phyloP scores from a whole-genome alignment of 345 rosid genomes.

The Citrus glauca region DNA sequence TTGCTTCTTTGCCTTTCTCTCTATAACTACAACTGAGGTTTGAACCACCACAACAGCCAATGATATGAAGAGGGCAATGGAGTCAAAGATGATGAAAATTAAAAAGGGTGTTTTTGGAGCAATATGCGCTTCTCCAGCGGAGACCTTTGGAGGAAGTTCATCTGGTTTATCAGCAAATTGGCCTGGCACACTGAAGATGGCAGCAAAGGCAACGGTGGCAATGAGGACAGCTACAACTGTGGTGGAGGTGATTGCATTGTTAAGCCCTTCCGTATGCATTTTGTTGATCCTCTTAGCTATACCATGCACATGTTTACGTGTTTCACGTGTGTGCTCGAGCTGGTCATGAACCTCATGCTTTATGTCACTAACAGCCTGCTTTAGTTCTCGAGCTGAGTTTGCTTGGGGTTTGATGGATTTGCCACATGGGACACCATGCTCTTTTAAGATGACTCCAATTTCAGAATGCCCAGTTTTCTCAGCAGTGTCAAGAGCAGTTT shows the following conservation, averaged over 20 bases:
- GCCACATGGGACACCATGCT: conserved; percentile 50
- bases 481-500: conserved; percentile 74
- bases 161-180: conserved; percentile 53
- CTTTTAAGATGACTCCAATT: conserved; percentile 45
- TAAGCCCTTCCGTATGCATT: conserved; percentile 84
- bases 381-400: conserved; percentile 50
- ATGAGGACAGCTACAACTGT: conserved; percentile 92
- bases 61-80: conserved; percentile 87
- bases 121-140: conserved; percentile 64
- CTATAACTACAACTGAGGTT: conserved; percentile 86
- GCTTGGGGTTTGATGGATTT: conserved; percentile 46
- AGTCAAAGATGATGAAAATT: conserved; percentile 70
- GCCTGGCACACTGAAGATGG: conserved; percentile 86
- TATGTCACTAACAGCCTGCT: conserved; percentile 88
- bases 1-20: conserved; percentile 70
- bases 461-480: conserved; percentile 49
- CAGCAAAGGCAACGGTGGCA: conserved; percentile 89
- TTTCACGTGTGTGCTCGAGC: conserved; percentile 61
- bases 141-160: conserved; percentile 20
- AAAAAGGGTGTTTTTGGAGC: conserved; percentile 57
- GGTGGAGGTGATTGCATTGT: conserved; percentile 86
- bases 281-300: conserved; percentile 75
- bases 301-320: conserved; percentile 72
- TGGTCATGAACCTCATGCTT: conserved; percentile 83
- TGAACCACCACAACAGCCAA: conserved; percentile 93